Conservation (phyloP, 768 basidiomycete genomes). For the Phlebiopsis flavidoalba region DNA sequence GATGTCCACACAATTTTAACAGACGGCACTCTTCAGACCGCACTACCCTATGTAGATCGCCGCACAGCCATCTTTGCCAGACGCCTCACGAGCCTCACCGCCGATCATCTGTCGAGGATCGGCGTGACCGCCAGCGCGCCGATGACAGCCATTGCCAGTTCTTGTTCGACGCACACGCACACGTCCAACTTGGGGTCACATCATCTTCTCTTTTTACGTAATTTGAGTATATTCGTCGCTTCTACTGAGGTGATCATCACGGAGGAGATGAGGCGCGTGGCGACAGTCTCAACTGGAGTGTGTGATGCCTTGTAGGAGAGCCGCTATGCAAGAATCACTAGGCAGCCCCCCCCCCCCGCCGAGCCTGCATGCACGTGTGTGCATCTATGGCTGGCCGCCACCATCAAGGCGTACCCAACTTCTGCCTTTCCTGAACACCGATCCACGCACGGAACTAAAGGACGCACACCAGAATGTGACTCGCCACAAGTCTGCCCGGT, state of each 20-base stretch:
- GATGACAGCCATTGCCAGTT: slow-evolving; percentile 59
- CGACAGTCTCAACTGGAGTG: slow-evolving; percentile 4
- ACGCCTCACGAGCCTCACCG: slow-evolving; percentile 71
- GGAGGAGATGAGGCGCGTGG: slow-evolving; percentile 23
- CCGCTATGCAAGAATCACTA: not conserved
- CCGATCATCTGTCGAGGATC: slow-evolving; percentile 59
- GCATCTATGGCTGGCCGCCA: slow-evolving; percentile 52
- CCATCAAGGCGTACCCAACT: slow-evolving; percentile 86
- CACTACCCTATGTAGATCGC: slow-evolving; percentile 19
- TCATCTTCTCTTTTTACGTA: not conserved
- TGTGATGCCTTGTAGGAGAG: not conserved
- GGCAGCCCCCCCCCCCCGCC: too few species aligned
- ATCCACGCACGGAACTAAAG: slow-evolving; percentile 66
- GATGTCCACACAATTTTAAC: too few species aligned
- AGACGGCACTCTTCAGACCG: too few species aligned
- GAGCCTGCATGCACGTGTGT: not conserved
- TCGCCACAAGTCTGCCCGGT: slow-evolving; percentile 64
- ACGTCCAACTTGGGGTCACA: slow-evolving; percentile 43
- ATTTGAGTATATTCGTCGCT: slow-evolving; percentile 24
- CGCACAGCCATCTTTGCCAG: slow-evolving; percentile 72
- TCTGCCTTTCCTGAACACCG: slow-evolving; percentile 68
- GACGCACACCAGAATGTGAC: slow-evolving; percentile 48
- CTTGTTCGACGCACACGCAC: slow-evolving; percentile 41
- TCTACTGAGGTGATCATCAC: slow-evolving; percentile 18
- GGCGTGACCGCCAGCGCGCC: slow-evolving; percentile 48